Percentiles rank a stretch among this genome's conserved stretches.
Evolutionary conservation across 768 basidiomycete species (phyloP).

Genomic region (Rhodotorula paludigena): DNA sequence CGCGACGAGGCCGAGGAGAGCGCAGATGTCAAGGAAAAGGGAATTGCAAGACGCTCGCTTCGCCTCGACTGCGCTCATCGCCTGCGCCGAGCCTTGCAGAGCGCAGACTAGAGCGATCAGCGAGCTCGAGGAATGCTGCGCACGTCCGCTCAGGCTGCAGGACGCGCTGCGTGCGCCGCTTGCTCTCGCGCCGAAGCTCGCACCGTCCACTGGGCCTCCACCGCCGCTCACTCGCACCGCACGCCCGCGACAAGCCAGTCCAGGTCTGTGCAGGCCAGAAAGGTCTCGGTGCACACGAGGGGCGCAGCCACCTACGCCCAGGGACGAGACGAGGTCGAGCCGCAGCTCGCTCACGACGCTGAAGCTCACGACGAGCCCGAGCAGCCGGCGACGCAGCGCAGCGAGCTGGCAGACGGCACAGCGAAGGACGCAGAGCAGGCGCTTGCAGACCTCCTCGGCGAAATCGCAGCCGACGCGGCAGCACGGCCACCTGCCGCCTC

Average conservation of each 20-base stretch:
- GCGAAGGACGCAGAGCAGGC: too few species aligned
- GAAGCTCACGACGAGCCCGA: background rate
- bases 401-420: too few species aligned
- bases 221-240: background rate
- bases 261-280: background rate
- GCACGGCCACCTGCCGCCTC: background rate
- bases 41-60: too few species aligned
- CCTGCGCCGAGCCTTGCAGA: too few species aligned
- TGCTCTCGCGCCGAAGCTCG: background rate
- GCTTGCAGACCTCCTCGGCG: background rate
- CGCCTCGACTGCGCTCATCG: too few species aligned
- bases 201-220: background rate
- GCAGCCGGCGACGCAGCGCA: too few species aligned
- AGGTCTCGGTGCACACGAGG: background rate
- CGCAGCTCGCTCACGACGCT: background rate
- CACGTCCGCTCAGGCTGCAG: background rate
- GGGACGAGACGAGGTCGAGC: background rate
- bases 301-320: slow-evolving; percentile 2
- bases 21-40: too few species aligned
- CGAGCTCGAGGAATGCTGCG: slow-evolving; percentile 13
- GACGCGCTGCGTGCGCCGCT: background rate
- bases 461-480: background rate
- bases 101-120: too few species aligned
- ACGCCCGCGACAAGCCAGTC: background rate
- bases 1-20: too few species aligned